Conservation (phyloP, 768 basidiomycete genomes). For the Boletus reticulatus region DNA sequence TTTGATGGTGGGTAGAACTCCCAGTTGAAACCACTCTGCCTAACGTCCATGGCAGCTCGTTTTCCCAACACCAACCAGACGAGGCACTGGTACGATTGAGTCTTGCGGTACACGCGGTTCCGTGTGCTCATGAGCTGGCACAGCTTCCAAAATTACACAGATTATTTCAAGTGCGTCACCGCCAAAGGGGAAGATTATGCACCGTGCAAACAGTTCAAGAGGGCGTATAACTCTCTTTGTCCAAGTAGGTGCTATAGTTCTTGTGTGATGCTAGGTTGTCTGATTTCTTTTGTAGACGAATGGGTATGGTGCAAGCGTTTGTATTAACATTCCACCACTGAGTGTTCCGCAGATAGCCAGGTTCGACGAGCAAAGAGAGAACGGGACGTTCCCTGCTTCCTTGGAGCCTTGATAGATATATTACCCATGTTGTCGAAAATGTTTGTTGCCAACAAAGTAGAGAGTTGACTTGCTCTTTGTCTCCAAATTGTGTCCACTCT, state of each 20-base stretch:
- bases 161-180: constrained; percentile 96
- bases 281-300: constrained; percentile 59
- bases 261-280: not conserved
- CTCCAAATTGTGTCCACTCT: not conserved
- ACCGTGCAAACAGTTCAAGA: constrained; percentile 99
- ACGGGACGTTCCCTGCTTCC: constrained; percentile 88
- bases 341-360: constrained; percentile 58
- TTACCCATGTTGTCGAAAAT: not conserved
- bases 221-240: constrained; percentile 93
- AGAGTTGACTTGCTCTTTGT: not conserved
- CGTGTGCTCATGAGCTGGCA: not conserved
- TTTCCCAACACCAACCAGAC: constrained; percentile 95
- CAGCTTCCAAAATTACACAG: constrained; percentile 95
- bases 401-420: constrained; percentile 62
- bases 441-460: constrained; percentile 9
- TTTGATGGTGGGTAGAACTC: constrained; percentile 70
- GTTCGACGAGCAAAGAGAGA: constrained; percentile 96
- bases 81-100: constrained; percentile 76
- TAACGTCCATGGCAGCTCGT: constrained; percentile 53
- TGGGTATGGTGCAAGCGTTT: constrained; percentile 58
- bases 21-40: not conserved
- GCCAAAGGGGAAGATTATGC: constrained; percentile 98
- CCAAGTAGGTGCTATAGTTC: constrained; percentile 68
- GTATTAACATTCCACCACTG: not conserved
- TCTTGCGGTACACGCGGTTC: not conserved